These are phyloP conservation scores for Pichia ethanolica DNA, from an alignment of 805 yeast species.

Conservation along the genomic window DNA sequence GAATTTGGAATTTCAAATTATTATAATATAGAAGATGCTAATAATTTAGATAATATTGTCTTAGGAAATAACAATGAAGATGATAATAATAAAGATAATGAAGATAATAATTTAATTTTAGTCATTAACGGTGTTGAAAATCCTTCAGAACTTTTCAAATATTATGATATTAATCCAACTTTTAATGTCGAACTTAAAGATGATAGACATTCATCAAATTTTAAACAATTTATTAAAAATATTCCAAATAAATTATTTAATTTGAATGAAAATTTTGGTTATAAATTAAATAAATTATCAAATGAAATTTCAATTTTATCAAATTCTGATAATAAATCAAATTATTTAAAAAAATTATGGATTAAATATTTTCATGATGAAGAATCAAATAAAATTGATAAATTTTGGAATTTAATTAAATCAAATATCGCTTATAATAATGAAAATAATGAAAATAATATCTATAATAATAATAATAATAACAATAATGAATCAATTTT, in stretches of 20 bases:
- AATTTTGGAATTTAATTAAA: constrained; percentile 32
- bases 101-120: constrained; percentile 5
- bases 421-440: constrained; percentile 10
- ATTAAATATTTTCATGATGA: constrained; percentile 18
- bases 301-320: constrained; percentile 21
- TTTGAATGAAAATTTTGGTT: constrained; percentile 4
- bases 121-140: constrained; percentile 36
- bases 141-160: constrained; percentile 26
- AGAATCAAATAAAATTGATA: constrained; percentile 27
- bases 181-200: constrained; percentile 17
- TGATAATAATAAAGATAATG: neutral
- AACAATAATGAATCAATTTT: constrained; percentile 4
- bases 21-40: constrained; percentile 29
- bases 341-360: constrained; percentile 18
- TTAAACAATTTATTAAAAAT: constrained; percentile 19
- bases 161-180: constrained; percentile 14
- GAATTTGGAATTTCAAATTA: constrained; percentile 34
- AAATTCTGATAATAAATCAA: constrained; percentile 3
- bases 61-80: constrained; percentile 12
- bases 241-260: constrained; percentile 19
- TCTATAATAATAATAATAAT: neutral
- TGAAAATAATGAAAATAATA: neutral
- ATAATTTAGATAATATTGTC: constrained; percentile 15
- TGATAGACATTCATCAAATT: constrained; percentile 14
- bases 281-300: constrained; percentile 20